Conservation (phyloP, 805 yeast species). For the Kuraishia borneana region DNA sequence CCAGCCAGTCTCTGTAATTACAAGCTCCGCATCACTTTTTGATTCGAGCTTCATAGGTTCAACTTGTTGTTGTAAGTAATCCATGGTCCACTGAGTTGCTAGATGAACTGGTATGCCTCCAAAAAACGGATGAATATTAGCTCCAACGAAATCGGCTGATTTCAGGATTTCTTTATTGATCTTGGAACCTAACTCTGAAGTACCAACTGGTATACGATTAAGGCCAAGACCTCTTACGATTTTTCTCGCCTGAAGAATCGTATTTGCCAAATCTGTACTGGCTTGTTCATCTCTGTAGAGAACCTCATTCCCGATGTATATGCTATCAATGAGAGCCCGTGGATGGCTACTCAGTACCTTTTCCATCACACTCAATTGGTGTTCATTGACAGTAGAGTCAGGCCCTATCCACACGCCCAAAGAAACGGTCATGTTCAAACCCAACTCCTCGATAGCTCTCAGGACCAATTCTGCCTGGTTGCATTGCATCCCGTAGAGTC, state of each 20-base stretch:
- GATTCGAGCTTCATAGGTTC: slow-evolving; percentile 20
- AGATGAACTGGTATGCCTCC: slow-evolving; percentile 37
- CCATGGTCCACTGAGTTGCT: slow-evolving; percentile 43
- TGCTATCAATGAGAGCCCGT: slow-evolving; percentile 31
- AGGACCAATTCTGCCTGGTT: slow-evolving; percentile 40
- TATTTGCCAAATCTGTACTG: slow-evolving; percentile 22
- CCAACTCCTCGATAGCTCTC: slow-evolving; percentile 37
- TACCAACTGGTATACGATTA: slow-evolving; percentile 43
- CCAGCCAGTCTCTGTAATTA: slow-evolving; percentile 64
- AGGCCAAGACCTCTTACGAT: slow-evolving; percentile 22
- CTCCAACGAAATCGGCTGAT: slow-evolving; percentile 46
- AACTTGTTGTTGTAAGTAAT: slow-evolving; percentile 31
- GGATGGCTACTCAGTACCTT: slow-evolving; percentile 31
- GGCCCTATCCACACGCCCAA: slow-evolving; percentile 55
- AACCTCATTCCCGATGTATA: slow-evolving; percentile 56
- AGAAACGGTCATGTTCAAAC: slow-evolving; percentile 43
- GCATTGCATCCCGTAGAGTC: slow-evolving; percentile 55
- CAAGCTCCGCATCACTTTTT: slow-evolving; percentile 15
- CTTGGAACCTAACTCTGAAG: slow-evolving; percentile 45
- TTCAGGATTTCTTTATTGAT: slow-evolving; percentile 26
- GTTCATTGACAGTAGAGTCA: slow-evolving; percentile 29
- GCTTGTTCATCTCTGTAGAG: slow-evolving; percentile 38
- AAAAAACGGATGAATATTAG: slow-evolving; percentile 60
- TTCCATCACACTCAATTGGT: slow-evolving; percentile 36
- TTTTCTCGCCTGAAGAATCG: slow-evolving; percentile 28